Evolutionary conservation across 805 yeast species (phyloP).

Genomic region (Candida golubevii): DNA sequence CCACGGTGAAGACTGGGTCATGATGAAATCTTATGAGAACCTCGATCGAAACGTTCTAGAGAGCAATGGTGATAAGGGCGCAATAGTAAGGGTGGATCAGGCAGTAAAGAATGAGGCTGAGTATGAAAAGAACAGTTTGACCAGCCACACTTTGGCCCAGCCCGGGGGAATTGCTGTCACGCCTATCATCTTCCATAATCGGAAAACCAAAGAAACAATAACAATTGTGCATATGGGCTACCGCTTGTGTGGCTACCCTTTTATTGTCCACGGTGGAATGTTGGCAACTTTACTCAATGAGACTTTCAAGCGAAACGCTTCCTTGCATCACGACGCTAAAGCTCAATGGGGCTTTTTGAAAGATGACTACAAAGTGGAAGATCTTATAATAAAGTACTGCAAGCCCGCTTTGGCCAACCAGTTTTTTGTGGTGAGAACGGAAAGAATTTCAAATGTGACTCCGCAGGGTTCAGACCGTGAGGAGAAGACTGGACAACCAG

Average conservation of each 20-base stretch:
- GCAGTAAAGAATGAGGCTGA: conserved; percentile 7
- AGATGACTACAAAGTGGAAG: conserved; percentile 40
- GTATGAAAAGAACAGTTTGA: conserved; percentile 17
- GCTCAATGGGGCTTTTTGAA: conserved; percentile 27
- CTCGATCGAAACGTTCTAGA: conserved; percentile 36
- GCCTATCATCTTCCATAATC: conserved; percentile 64
- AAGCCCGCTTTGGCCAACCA: conserved; percentile 77
- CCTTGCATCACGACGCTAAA: conserved; percentile 31
- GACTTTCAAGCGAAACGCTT: conserved; percentile 54
- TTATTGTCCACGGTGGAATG: conserved; percentile 85
- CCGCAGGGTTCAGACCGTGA: conserved; percentile 17
- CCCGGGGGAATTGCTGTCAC: conserved; percentile 80
- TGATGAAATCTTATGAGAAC: conserved; percentile 42
- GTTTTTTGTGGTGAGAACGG: conserved; percentile 62
- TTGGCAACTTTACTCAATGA: conserved; percentile 79
- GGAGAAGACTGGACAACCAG: background rate
- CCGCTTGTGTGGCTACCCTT: conserved; percentile 80
- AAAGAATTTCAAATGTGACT: conserved; percentile 18
- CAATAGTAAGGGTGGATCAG: conserved; percentile 3
- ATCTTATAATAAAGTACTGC: conserved; percentile 50
- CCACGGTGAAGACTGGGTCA: conserved; percentile 46
- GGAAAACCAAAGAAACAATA: conserved; percentile 52
- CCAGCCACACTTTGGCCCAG: conserved; percentile 47
- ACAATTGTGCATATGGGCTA: conserved; percentile 75
- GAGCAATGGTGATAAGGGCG: background rate